Percentiles rank a stretch among this genome's conserved stretches.
Conservation (phyloP, 306 rosid genomes). For the Abrus precatorius region DNA sequence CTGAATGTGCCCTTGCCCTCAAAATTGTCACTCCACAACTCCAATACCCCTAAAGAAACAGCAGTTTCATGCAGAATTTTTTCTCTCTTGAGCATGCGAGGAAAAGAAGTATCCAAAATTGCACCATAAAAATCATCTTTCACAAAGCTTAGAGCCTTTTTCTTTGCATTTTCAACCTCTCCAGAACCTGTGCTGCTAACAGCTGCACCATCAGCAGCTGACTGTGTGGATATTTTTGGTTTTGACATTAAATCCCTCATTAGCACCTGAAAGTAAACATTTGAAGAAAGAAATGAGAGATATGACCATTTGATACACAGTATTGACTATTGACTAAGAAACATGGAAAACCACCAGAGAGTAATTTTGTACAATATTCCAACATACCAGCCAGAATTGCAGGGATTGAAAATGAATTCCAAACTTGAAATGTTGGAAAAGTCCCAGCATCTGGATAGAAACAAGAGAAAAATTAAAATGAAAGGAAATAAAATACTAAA, state of each 20-base stretch:
- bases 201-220: conserved; percentile 64
- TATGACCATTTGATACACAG: conserved; percentile 33
- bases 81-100: conserved; percentile 86
- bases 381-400: conserved; percentile 92
- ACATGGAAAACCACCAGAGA: conserved; percentile 21
- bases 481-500: conserved; percentile 32
- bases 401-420: conserved; percentile 89
- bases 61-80: conserved; percentile 71
- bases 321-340: conserved; percentile 19
- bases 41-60: conserved; percentile 71
- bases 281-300: conserved; percentile 48
- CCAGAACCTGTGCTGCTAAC: conserved; percentile 60
- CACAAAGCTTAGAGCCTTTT: conserved; percentile 64
- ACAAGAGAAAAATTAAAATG: conserved; percentile 18
- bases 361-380: conserved; percentile 14
- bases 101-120: conserved; percentile 84
- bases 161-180: conserved; percentile 67
- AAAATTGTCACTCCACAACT: conserved; percentile 94
- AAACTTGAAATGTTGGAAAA: conserved; percentile 82
- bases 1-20: conserved; percentile 90
- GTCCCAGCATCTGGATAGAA: conserved; percentile 84
- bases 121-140: conserved; percentile 72
- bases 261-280: conserved; percentile 64
- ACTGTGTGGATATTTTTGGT: conserved; percentile 65
- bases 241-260: conserved; percentile 89